Percentiles rank a stretch among this genome's conserved stretches.
Conservation (phyloP, 2,329 filamentous ascomycete species). For the Curvularia sp. region DNA sequence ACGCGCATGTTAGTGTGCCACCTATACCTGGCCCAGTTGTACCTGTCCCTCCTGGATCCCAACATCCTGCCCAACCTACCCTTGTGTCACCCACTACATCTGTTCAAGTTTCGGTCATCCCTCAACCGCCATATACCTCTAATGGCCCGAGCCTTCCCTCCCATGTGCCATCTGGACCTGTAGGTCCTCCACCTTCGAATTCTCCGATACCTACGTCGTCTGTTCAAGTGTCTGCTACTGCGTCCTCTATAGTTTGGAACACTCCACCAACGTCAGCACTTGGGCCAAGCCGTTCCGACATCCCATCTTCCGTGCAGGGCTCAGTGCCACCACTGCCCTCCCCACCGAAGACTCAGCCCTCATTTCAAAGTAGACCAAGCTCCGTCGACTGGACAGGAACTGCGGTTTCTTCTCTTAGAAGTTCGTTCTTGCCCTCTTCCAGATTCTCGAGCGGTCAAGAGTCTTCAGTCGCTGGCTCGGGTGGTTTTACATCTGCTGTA, state of each 20-base stretch:
- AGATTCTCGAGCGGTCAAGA: not conserved
- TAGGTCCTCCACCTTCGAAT: not conserved
- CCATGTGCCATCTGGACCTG: not conserved
- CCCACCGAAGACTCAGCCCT: not conserved
- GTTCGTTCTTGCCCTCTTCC: not conserved
- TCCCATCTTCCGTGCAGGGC: slow-evolving; percentile 1
- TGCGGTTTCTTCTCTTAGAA: not conserved
- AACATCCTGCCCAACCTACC: not conserved
- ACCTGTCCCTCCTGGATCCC: not conserved
- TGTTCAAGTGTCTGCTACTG: not conserved
- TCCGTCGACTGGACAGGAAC: not conserved
- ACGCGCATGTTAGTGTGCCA: not conserved
- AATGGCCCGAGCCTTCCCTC: not conserved
- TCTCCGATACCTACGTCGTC: not conserved
- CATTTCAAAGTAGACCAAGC: slow-evolving; percentile 1
- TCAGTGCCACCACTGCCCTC: not conserved
- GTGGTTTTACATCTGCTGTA: not conserved
- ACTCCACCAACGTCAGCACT: not conserved
- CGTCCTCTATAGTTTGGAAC: slow-evolving; percentile 1
- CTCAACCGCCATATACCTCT: not conserved
- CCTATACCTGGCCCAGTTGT: not conserved
- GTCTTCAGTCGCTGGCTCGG: not conserved
- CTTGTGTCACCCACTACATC: not conserved
- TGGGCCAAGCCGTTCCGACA: not conserved
- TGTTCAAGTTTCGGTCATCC: not conserved